Base-by-base conservation (phyloP, 441 rosid species). In the Brassica balearica region DNA sequence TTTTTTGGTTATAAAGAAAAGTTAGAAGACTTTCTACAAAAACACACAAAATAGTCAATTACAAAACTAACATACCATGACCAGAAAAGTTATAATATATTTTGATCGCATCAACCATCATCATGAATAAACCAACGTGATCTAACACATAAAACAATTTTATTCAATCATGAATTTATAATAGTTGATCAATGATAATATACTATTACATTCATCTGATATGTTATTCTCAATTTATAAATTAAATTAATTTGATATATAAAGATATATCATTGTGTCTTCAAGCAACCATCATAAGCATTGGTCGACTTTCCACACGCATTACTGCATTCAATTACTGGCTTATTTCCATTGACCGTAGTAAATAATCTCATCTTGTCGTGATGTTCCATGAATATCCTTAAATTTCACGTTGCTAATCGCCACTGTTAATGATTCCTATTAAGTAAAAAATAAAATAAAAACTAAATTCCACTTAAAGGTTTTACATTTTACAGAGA, bases 351-450 rank as follows among this genome's bases (percentile, higher is more conserved):
- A 77, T 77, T 27, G 20, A 9, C 6, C 0, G 90, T 73, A 4
- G 77, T 60, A n/a, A 87, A 17, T 81, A 8, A 56, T 41, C 11
- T 11, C 7, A 53, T 60, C 27, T 25, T 25, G 3, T 9, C 46
- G 32, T 19, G 83, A 69, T 0, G 86, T 81, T 70, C 88, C 88
- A 14, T 29, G 25, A 22, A 86, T 9, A 61, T 65, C n/a, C 3
- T 3, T 23, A 46, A 75, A 87, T 10, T 68, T 71, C 43, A 84
- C 82, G 6, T 72, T 69, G 41, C 84, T 85, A 71, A 84, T 82
- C 32, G 65, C 76, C 8, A 87, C 85, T 11, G 81, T 78, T 8
- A 51, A 20, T 10, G 19, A 51, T 51, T 41, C 25, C 82, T 72
- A 71, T 27, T 29, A 56, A 22, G 46, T 25, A 25, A 25, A 11